Conservation (phyloP, 768 basidiomycete species). For the Panellus pusillus region DNA sequence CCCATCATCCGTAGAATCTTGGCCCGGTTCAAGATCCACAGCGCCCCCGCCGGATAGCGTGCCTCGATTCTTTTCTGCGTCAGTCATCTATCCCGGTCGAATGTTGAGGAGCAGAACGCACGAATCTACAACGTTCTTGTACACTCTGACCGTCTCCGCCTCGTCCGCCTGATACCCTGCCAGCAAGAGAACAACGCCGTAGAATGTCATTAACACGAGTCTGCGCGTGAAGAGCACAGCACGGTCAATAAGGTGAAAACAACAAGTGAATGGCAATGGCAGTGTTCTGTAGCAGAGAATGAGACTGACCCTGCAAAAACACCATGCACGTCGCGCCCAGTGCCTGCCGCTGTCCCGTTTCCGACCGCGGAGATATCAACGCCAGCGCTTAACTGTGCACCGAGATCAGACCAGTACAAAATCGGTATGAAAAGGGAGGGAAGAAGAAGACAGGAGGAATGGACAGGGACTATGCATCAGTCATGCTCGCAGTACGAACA, state of each 20-base stretch:
- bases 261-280: not conserved
- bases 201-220: constrained; percentile 79
- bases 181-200: constrained; percentile 67
- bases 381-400: constrained; percentile 15
- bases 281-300: too few species aligned
- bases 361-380: not conserved
- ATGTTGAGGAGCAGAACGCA: constrained; percentile 28
- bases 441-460: not conserved
- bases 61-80: constrained; percentile 30
- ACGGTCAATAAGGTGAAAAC: not conserved
- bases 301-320: constrained; percentile 69
- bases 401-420: not conserved
- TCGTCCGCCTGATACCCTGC: constrained; percentile 80
- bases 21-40: constrained; percentile 59
- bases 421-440: too few species aligned
- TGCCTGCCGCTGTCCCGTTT: constrained; percentile 38
- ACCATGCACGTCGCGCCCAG: constrained; percentile 67
- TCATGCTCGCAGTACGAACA: not conserved
- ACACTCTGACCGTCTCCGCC: constrained; percentile 59
- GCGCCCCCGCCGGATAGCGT: constrained; percentile 48
- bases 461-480: not conserved
- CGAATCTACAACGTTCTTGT: constrained; percentile 64
- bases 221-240: constrained; percentile 32
- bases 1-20: constrained; percentile 66
- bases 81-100: too few species aligned